Base-by-base conservation (phyloP, 2,329 filamentous ascomycete species). In the Gnomoniopsis smithogilvyi region DNA sequence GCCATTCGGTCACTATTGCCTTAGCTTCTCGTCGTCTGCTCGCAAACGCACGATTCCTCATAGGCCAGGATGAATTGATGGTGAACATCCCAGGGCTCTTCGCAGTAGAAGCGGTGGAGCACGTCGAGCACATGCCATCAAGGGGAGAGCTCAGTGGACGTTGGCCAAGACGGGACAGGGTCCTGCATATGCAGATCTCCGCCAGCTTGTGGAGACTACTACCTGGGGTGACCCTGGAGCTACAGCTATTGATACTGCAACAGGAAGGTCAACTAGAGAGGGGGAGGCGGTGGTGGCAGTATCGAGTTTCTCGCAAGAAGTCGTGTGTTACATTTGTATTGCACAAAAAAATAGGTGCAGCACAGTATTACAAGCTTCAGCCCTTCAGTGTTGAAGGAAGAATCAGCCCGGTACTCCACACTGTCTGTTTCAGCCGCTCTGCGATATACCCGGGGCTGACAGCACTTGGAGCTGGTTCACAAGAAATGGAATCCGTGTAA, bases 121-220 rank as follows among this genome's bases (percentile, higher is more conserved):
- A 30, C 8, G 30, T 22, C 38, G 26, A 49, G 49, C 55, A 58
- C 56, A 58, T 58, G 56, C 38, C 21, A 33, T 19, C 19, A 22
- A 41, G 49, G 10, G 24, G 17, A 12, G 47, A 51, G 21, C 21
- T 58, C 49, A 58, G 17, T 58, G 56, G 56, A 47, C 56, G 33
- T 50, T 33, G 21, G 34, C 33, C 21, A n/a, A 19, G 30, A 14
- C 48, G 48, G 24, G 34, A 56, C 34, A 12, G 22, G n/a, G 22
- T 22, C 22, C 22, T 34, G 22, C 15, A 34, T 3, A 46, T 58
- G 49, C 49, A 53, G 41, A 26, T 41, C 56, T 33, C 49, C 43
- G 7, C 41, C 41, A 53, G 46, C 47, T 49, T 11, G 46, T 12
- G 22, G 19, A 12, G 12, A 48, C 41, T 15, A 19, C 10, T 24